Evolutionary conservation across 495 filamentous ascomycete genomes (phyloP).

Genomic region (Lasiosphaeria miniovina): DNA sequence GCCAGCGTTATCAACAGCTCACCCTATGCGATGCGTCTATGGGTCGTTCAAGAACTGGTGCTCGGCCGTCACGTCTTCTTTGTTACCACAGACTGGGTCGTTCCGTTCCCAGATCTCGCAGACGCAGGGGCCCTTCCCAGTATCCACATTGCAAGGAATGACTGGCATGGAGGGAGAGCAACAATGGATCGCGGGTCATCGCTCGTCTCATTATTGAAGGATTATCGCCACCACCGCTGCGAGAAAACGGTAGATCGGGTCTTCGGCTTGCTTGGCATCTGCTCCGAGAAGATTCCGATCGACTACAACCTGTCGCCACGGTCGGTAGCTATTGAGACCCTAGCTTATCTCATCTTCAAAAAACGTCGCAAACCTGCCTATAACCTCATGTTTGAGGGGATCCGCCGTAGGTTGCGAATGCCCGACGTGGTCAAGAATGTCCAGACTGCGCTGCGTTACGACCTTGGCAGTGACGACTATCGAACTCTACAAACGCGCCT

Average conservation of each 20-base stretch:
- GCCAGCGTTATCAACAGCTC: not conserved
- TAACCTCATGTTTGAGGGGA: not conserved
- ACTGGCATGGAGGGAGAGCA: not conserved
- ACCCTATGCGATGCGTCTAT: not conserved
- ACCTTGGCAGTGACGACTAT: not conserved
- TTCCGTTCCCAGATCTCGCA: not conserved
- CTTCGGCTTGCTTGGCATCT: constrained; percentile 5
- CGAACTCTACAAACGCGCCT: too few relatives aligned
- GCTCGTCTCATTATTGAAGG: not conserved
- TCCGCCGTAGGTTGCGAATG: not conserved
- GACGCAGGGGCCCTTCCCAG: constrained; percentile 2
- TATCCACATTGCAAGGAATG: constrained; percentile 2
- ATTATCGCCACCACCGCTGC: not conserved
- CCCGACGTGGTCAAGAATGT: too few relatives aligned
- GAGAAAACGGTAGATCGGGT: constrained; percentile 2
- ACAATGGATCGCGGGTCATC: not conserved
- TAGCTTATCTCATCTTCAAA: not conserved
- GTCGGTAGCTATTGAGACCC: not conserved
- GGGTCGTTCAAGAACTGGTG: constrained; percentile 4
- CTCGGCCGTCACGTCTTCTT: not conserved
- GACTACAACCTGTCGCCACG: constrained; percentile 1
- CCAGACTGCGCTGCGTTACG: not conserved
- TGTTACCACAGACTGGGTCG: not conserved
- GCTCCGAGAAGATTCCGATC: constrained; percentile 7
- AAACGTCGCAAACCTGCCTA: not conserved